Conservation (phyloP, 371 early-diverging fungal species). For the Phascolomyces articulosus region DNA sequence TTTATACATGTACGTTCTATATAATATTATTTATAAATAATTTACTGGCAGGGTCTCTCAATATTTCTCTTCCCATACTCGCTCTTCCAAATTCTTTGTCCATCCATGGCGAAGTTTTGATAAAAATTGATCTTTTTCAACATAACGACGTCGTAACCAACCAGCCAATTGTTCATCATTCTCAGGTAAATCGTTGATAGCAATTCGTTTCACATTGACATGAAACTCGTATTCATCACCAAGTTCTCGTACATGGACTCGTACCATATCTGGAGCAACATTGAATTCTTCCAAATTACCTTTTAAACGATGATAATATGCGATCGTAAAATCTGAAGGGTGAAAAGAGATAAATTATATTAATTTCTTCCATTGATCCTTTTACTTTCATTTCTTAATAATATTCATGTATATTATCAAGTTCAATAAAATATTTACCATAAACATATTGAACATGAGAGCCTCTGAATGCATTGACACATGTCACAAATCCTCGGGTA, state of each 20-base stretch:
- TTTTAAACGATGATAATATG: slow-evolving; percentile 47
- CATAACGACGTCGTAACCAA: slow-evolving; percentile 67
- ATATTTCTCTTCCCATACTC: slow-evolving; percentile 41
- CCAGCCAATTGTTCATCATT: slow-evolving; percentile 57
- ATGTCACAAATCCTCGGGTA: slow-evolving; percentile 79
- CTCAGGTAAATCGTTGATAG: slow-evolving; percentile 61
- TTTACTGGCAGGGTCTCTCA: slow-evolving; percentile 11
- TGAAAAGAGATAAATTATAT: not conserved
- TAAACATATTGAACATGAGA: slow-evolving; percentile 72
- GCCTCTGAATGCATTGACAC: slow-evolving; percentile 60
- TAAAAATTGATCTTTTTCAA: slow-evolving; percentile 67
- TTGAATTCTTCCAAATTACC: slow-evolving; percentile 34
- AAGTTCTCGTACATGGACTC: slow-evolving; percentile 56
- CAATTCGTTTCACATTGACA: slow-evolving; percentile 62
- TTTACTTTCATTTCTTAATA: too few relatives aligned
- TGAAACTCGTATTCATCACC: slow-evolving; percentile 72
- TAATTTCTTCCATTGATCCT: not conserved
- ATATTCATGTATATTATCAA: not conserved
- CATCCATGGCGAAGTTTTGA: slow-evolving; percentile 51
- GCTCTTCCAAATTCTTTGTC: slow-evolving; percentile 51
- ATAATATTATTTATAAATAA: not conserved
- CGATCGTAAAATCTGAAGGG: slow-evolving; percentile 63
- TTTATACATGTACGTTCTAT: not conserved
- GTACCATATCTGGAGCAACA: slow-evolving; percentile 63
- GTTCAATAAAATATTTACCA: slow-evolving; percentile 49